phyloP scores from a whole-genome alignment of 768 basidiomycete species.

The Hysterangium stoloniferum region DNA sequence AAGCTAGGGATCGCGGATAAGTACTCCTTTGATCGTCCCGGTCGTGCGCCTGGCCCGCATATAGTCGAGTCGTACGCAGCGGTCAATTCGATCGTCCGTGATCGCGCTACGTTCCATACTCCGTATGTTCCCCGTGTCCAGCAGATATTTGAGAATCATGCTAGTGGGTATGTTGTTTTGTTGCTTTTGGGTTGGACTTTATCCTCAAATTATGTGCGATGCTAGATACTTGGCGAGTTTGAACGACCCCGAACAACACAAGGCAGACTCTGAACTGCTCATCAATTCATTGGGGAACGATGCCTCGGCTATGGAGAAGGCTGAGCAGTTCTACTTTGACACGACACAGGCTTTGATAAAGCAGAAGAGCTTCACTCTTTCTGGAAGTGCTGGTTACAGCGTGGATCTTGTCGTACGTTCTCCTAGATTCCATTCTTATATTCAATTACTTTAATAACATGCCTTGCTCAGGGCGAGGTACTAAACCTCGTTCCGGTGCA shows the following conservation, averaged over 20 bases:
- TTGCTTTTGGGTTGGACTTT: not conserved
- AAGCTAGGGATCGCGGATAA: constrained; percentile 45
- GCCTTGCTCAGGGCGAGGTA: not conserved
- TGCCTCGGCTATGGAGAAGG: constrained; percentile 31
- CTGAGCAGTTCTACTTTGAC: constrained; percentile 56
- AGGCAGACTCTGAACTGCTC: not conserved
- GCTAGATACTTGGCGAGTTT: not conserved
- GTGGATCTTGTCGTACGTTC: constrained; percentile 48
- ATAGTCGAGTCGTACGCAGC: not conserved
- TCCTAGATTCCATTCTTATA: not conserved
- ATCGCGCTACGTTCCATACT: not conserved
- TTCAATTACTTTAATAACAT: not conserved
- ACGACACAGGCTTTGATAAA: constrained; percentile 54
- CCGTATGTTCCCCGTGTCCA: not conserved
- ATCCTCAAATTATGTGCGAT: not conserved
- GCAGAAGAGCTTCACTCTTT: constrained; percentile 43
- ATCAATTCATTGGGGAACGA: not conserved
- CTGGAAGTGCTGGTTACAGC: constrained; percentile 40
- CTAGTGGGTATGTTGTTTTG: not conserved
- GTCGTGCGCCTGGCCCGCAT: not conserved
- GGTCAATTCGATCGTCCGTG: not conserved
- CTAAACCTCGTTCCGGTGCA: not conserved
- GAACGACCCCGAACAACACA: not conserved
- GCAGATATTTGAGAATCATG: not conserved
- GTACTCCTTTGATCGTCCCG: constrained; percentile 52